Percentiles rank a stretch among this genome's conserved stretches.
Evolutionary conservation across 306 rosid genomes (phyloP).

Genomic region (Casuarina glauca): DNA sequence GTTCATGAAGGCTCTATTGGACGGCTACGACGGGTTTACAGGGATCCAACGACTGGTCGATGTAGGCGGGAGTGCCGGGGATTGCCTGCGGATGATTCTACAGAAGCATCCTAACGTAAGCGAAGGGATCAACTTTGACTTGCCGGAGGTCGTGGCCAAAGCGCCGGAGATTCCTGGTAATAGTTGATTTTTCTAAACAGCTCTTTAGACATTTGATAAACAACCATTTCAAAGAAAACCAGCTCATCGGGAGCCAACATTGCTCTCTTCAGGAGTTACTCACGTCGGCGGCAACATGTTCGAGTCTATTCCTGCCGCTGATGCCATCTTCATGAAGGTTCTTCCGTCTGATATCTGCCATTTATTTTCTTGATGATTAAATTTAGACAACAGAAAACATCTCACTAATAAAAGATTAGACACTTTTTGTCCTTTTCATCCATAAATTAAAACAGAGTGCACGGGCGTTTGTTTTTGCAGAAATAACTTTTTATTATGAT

Average conservation of each 20-base stretch:
- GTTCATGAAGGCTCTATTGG: constrained; percentile 67
- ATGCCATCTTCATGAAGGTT: constrained; percentile 89
- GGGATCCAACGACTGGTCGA: constrained; percentile 69
- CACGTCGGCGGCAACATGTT: constrained; percentile 95
- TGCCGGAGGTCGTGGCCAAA: constrained; percentile 80
- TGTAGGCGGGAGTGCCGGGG: constrained; percentile 92
- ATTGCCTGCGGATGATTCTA: constrained; percentile 83
- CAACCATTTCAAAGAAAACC: too few relatives aligned
- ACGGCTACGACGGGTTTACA: constrained; percentile 61
- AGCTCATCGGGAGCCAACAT: too few relatives aligned
- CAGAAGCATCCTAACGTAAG: constrained; percentile 47
- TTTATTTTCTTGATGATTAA: too few relatives aligned
- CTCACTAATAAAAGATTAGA: too few relatives aligned
- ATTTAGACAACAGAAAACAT: too few relatives aligned
- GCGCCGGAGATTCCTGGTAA: constrained; percentile 64
- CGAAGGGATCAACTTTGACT: constrained; percentile 76
- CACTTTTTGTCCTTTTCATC: too few relatives aligned
- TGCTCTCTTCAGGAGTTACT: constrained; percentile 48
- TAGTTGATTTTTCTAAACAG: neutral
- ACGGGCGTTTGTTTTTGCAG: too few relatives aligned
- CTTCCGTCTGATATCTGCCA: neutral
- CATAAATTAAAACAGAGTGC: too few relatives aligned
- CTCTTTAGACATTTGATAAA: too few relatives aligned
- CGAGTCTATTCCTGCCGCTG: constrained; percentile 60
- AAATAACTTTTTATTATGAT: too few relatives aligned